Conservation (phyloP, 768 basidiomycete species). For the Tricholoma matsutake region DNA sequence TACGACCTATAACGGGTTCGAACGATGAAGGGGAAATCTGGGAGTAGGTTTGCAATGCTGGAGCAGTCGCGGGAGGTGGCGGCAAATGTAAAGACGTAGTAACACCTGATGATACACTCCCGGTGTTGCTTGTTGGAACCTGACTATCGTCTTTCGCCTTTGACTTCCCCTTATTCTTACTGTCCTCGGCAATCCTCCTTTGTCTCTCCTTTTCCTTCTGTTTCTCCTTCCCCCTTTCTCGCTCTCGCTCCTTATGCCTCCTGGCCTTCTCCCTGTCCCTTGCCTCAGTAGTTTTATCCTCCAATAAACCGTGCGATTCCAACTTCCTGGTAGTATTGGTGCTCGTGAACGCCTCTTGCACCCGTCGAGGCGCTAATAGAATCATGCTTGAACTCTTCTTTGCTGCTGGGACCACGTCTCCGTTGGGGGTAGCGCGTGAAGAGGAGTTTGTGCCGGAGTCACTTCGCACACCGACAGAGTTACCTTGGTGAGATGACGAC, state of each 20-base stretch:
- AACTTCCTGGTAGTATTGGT: slow-evolving; percentile 70
- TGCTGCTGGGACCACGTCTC: slow-evolving; percentile 12
- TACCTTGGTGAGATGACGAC: neutral
- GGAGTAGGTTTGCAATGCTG: slow-evolving; percentile 17
- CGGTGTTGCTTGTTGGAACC: slow-evolving; percentile 26
- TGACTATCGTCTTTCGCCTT: slow-evolving; percentile 20
- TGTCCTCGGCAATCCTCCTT: slow-evolving; percentile 27
- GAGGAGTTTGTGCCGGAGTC: slow-evolving; percentile 9
- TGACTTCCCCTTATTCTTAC: slow-evolving; percentile 23
- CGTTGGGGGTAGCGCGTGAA: neutral
- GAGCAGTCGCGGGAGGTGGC: slow-evolving; percentile 20
- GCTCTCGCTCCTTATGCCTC: slow-evolving; percentile 23
- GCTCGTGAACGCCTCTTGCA: slow-evolving; percentile 78
- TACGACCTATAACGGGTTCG: slow-evolving; percentile 1
- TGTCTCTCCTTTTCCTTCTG: slow-evolving; percentile 26
- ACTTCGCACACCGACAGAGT: neutral
- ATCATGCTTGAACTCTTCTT: slow-evolving; percentile 47
- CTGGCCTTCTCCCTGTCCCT: slow-evolving; percentile 32
- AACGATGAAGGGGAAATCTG: slow-evolving; percentile 10
- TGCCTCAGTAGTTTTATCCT: slow-evolving; percentile 32
- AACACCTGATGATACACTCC: slow-evolving; percentile 17
- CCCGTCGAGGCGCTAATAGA: slow-evolving; percentile 66
- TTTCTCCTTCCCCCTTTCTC: slow-evolving; percentile 21
- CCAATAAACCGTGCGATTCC: slow-evolving; percentile 63
- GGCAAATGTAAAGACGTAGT: slow-evolving; percentile 7